Evolutionary conservation across 257 asterid species (phyloP).

Genomic region (Schizonepeta tenuifolia): DNA sequence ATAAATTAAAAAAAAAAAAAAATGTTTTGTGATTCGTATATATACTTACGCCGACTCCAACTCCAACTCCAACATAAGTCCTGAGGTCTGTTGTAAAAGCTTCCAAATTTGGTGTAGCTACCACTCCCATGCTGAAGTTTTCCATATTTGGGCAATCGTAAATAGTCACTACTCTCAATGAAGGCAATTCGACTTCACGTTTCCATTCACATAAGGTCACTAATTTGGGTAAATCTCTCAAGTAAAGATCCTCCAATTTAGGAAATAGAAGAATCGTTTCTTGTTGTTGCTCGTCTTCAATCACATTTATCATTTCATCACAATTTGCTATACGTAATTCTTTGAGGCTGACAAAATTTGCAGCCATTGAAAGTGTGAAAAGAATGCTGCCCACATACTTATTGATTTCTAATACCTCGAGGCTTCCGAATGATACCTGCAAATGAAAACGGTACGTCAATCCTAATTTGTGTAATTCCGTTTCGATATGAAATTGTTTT

Average conservation of each 20-base stretch:
- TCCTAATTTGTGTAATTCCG: too few relatives aligned
- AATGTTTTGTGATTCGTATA: too few relatives aligned
- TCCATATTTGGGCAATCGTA: background rate
- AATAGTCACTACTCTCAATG: background rate
- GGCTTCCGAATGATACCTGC: background rate
- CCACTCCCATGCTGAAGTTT: too few relatives aligned
- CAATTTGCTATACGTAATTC: background rate
- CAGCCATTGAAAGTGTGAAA: background rate
- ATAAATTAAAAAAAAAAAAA: too few relatives aligned
- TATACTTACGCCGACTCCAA: too few relatives aligned
- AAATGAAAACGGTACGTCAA: too few relatives aligned
- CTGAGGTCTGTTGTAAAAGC: too few relatives aligned
- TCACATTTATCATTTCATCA: background rate
- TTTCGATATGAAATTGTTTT: too few relatives aligned
- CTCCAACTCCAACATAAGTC: too few relatives aligned
- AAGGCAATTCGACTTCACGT: background rate
- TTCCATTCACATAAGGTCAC: background rate
- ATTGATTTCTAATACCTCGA: background rate
- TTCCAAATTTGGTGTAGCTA: too few relatives aligned
- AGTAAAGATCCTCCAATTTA: background rate
- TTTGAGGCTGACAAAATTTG: background rate
- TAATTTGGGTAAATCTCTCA: background rate
- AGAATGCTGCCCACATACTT: background rate
- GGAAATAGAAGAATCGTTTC: background rate
- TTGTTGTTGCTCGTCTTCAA: background rate